phyloP scores from a whole-genome alignment of 192 early-diverging fungal species.

The Geosiphon pyriformis region DNA sequence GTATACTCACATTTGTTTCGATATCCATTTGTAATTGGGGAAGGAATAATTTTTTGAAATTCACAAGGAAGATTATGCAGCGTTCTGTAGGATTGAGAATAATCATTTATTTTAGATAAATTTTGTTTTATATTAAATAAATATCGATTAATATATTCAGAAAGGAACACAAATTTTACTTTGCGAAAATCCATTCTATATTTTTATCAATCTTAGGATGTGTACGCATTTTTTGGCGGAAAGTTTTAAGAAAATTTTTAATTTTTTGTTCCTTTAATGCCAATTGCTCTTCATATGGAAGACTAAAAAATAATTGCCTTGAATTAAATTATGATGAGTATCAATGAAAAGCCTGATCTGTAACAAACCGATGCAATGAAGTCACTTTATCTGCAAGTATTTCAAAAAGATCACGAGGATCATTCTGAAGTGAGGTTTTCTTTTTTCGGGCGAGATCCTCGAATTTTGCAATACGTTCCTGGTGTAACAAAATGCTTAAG shows the following conservation, averaged over 20 bases:
- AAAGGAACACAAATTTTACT: neutral
- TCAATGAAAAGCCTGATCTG: neutral
- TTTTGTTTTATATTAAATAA: neutral
- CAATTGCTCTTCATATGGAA: conserved; percentile 57
- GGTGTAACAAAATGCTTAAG: neutral
- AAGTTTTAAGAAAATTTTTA: conserved; percentile 32
- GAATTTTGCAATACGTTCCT: conserved; percentile 2
- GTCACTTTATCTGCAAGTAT: conserved; percentile 66
- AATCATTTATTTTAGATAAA: neutral
- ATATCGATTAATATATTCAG: neutral
- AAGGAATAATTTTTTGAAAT: conserved; percentile 38
- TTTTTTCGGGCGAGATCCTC: neutral
- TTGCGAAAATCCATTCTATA: neutral
- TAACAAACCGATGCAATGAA: conserved; percentile 51
- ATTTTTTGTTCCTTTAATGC: conserved; percentile 40
- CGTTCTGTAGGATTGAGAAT: neutral
- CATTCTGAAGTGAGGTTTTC: conserved; percentile 22
- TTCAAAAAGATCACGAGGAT: conserved; percentile 53
- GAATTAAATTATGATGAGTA: neutral
- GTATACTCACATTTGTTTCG: conserved; percentile 78
- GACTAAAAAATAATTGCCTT: conserved; percentile 22
- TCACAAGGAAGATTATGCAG: conserved; percentile 26
- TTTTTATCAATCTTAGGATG: neutral
- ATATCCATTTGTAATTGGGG: conserved; percentile 57
- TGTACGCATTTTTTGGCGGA: conserved; percentile 32